Percentiles rank a stretch among this genome's conserved stretches.
Evolutionary conservation across 2,329 filamentous ascomycete species (phyloP).

Genomic region (Cryphonectria japonica): DNA sequence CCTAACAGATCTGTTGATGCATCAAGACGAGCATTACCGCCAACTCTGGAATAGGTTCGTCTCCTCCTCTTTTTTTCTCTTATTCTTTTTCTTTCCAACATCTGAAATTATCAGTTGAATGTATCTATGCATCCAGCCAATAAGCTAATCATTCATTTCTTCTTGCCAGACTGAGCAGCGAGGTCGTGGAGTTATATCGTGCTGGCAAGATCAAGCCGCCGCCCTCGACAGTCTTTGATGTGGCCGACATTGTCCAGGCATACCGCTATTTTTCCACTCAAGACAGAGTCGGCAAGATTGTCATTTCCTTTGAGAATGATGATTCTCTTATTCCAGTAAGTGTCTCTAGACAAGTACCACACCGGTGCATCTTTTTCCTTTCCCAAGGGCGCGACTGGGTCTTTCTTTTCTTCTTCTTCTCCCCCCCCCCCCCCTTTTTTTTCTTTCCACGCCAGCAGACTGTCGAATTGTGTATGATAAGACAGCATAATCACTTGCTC

Average conservation of each 20-base stretch:
- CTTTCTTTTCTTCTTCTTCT: neutral
- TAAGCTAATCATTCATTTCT: neutral
- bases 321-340: constrained; percentile 1
- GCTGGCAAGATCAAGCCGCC: neutral
- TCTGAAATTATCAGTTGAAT: too few relatives aligned
- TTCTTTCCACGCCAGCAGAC: too few relatives aligned
- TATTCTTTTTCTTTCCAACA: too few relatives aligned
- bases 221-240: constrained; percentile 11
- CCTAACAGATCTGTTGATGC: constrained; percentile 36
- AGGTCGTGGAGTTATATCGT: neutral
- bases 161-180: neutral
- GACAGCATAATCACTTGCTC: too few relatives aligned
- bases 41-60: neutral
- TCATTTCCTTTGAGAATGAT: constrained; percentile 35
- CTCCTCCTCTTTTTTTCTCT: too few relatives aligned
- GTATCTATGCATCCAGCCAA: too few relatives aligned
- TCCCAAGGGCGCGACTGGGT: too few relatives aligned
- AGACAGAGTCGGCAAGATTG: constrained; percentile 48
- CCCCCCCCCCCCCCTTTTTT: too few relatives aligned
- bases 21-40: constrained; percentile 14
- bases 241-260: constrained; percentile 33
- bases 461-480: too few relatives aligned
- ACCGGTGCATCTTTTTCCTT: too few relatives aligned
- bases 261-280: constrained; percentile 45
- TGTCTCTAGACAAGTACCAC: neutral